Evolutionary conservation across 345 rosid genomes (phyloP).

Genomic region (Gossypium turneri): DNA sequence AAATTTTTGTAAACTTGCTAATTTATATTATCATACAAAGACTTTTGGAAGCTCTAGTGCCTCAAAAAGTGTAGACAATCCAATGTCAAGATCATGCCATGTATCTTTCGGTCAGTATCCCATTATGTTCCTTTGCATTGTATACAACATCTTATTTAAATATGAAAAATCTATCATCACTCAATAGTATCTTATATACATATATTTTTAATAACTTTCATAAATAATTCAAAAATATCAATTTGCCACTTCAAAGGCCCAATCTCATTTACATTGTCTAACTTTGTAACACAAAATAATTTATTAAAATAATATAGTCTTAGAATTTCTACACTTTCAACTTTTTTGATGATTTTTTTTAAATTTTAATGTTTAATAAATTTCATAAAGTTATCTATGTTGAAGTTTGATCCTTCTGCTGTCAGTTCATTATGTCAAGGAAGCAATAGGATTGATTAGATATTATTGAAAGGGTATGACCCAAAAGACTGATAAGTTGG

Average conservation of each 20-base stretch:
- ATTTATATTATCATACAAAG: constrained; percentile 2
- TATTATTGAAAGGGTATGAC: background rate
- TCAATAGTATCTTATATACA: background rate
- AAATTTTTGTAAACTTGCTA: background rate
- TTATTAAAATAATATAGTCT: background rate
- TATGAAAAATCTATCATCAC: constrained; percentile 3
- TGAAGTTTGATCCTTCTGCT: background rate
- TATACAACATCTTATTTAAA: constrained; percentile 23
- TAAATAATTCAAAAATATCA: background rate
- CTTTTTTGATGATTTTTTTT: background rate
- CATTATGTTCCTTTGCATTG: constrained; percentile 25
- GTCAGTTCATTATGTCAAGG: background rate
- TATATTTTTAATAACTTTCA: too few species aligned
- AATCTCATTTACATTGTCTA: background rate
- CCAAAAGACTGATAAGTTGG: background rate
- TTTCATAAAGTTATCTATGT: too few species aligned
- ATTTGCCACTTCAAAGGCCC: background rate
- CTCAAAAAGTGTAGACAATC: constrained; percentile 45
- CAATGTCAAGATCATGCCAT: constrained; percentile 28
- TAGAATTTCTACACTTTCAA: too few species aligned
- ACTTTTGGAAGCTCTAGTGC: constrained; percentile 30
- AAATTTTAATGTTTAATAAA: too few species aligned
- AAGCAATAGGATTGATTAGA: background rate
- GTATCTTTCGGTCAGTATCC: constrained; percentile 34
- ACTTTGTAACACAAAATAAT: background rate